phyloP scores from a whole-genome alignment of 2,329 filamentous ascomycete genomes.

The Ustulina deusta region DNA sequence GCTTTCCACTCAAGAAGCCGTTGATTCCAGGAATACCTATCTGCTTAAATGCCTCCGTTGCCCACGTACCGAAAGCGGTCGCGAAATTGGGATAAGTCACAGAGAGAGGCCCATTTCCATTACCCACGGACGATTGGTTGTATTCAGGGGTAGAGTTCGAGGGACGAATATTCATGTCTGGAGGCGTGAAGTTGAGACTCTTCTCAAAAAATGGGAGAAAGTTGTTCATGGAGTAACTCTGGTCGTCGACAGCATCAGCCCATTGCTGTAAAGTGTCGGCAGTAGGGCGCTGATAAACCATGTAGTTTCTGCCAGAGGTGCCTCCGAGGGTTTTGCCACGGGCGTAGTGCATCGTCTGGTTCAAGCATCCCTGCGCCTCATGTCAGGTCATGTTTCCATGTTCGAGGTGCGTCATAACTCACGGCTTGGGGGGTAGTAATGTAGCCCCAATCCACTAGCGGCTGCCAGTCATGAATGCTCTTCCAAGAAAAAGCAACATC shows the following conservation, averaged over 20 bases:
- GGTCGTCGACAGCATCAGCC: not conserved
- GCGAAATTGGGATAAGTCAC: not conserved
- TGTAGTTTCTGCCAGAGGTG: not conserved
- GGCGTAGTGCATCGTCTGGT: conserved; percentile 7
- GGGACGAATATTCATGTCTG: not conserved
- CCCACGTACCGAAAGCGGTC: conserved; percentile 2
- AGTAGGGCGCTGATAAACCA: conserved; percentile 8
- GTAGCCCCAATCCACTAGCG: conserved; percentile 11
- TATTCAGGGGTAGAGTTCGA: conserved; percentile 4
- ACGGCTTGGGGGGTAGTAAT: not conserved
- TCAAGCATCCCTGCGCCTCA: not conserved
- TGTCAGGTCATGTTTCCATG: not conserved
- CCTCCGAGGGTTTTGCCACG: conserved; percentile 12
- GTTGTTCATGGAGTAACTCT: not conserved
- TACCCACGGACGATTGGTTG: not conserved
- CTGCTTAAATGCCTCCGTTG: not conserved
- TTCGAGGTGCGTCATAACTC: not conserved
- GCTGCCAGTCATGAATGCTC: not conserved
- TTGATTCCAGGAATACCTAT: conserved; percentile 2
- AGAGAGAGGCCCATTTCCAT: not conserved
- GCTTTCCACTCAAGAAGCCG: conserved; percentile 6
- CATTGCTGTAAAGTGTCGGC: not conserved
- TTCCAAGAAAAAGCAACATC: not conserved
- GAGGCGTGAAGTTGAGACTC: conserved; percentile 16
- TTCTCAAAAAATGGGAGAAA: conserved; percentile 17